These are phyloP conservation scores for Daldinia sp. DNA, from an alignment of 2,329 filamentous ascomycete species.

Conservation along the genomic window DNA sequence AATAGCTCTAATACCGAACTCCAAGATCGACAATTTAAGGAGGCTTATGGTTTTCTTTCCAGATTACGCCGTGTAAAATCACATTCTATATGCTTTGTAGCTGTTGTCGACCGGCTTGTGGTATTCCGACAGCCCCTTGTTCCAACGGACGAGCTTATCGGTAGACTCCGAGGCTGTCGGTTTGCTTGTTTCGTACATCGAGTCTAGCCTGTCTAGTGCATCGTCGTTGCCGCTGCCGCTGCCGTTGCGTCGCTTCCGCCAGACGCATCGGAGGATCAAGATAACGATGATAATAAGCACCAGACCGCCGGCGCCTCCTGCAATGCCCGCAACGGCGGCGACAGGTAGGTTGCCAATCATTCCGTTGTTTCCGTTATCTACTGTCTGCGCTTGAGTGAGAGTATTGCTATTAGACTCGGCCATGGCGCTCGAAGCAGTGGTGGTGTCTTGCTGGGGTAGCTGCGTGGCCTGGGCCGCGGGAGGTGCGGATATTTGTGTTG, in stretches of 20 bases:
- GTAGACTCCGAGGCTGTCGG: conserved; percentile 38
- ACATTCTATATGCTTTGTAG: conserved; percentile 45
- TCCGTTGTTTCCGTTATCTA: conserved; percentile 9
- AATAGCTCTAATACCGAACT: conserved; percentile 24
- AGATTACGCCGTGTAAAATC: conserved; percentile 3
- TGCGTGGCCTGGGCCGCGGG: conserved; percentile 9
- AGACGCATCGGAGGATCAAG: conserved; percentile 43
- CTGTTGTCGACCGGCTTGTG: conserved; percentile 40
- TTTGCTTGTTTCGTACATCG: conserved; percentile 44
- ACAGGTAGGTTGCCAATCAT: conserved; percentile 37
- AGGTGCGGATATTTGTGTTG: conserved; percentile 9
- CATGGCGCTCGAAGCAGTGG: conserved; percentile 7
- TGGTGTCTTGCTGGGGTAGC: conserved; percentile 12
- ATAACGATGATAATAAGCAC: conserved; percentile 39
- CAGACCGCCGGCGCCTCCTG: conserved; percentile 42
- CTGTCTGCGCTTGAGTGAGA: conserved; percentile 34
- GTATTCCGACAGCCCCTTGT: conserved; percentile 43
- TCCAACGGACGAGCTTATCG: conserved; percentile 44
- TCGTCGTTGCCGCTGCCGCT: conserved; percentile 44
- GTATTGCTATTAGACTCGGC: conserved; percentile 26
- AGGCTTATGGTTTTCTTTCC: neutral
- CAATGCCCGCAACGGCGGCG: conserved; percentile 43
- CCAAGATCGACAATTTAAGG: conserved; percentile 23
- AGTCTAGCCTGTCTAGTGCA: conserved; percentile 39
- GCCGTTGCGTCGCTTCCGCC: conserved; percentile 44